Percentiles rank a stretch among this genome's conserved stretches.
phyloP scores from a whole-genome alignment of 805 yeast genomes.

The Kregervanrija delftensis region DNA sequence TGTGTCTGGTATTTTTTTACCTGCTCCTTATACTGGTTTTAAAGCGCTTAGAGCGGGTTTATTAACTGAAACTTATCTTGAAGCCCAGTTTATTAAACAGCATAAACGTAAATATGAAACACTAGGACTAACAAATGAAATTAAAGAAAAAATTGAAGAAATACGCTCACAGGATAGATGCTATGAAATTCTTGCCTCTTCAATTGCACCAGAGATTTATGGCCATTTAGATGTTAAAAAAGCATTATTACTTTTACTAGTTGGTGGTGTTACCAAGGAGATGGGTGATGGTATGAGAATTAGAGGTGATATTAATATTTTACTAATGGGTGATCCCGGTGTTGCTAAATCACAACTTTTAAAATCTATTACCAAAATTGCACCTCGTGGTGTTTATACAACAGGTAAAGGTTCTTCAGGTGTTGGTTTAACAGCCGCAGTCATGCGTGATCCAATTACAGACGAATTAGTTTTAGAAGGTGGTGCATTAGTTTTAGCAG shows the following conservation, averaged over 20 bases:
- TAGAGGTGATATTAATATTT: conserved; percentile 93
- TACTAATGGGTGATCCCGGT: conserved; percentile 99
- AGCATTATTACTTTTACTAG: conserved; percentile 72
- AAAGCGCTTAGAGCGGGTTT: conserved; percentile 89
- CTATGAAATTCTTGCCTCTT: conserved; percentile 72
- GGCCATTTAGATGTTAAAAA: conserved; percentile 94
- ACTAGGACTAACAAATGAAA: conserved; percentile 49
- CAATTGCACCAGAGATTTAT: conserved; percentile 96
- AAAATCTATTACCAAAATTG: conserved; percentile 83
- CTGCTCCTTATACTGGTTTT: conserved; percentile 94
- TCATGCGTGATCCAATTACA: conserved; percentile 97
- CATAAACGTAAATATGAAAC: conserved; percentile 83
- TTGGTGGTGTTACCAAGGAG: conserved; percentile 93
- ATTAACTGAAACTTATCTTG: conserved; percentile 87
- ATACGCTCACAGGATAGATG: conserved; percentile 59
- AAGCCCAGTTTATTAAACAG: conserved; percentile 78
- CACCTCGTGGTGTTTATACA: conserved; percentile 95
- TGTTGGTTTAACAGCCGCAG: conserved; percentile 98
- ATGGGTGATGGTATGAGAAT: conserved; percentile 96
- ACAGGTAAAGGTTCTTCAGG: conserved; percentile 99
- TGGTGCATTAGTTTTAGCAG: conserved; percentile 95
- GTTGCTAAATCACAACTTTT: conserved; percentile 96
- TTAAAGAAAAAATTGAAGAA: conserved; percentile 46
- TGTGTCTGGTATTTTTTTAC: conserved; percentile 85
- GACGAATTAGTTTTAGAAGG: conserved; percentile 98